These are phyloP conservation scores for Discostella stelligera DNA, from an alignment of 352 stramenopile genomes.

Conservation along the genomic window DNA sequence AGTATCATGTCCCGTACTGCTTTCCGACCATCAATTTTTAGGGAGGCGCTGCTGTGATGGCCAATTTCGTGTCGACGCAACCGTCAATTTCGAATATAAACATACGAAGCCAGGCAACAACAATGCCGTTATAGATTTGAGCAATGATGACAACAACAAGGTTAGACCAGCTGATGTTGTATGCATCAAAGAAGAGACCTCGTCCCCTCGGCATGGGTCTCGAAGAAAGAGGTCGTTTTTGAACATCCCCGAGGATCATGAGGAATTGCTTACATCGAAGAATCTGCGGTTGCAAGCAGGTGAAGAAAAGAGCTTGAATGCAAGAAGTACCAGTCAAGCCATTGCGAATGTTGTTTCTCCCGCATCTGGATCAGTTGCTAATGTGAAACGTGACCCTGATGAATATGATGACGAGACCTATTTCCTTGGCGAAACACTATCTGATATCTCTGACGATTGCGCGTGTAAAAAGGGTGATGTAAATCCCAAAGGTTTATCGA, in stretches of 20 bases:
- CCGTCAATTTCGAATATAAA: neutral
- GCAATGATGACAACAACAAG: too few relatives aligned
- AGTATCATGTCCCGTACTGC: neutral
- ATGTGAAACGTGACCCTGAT: constrained; percentile 2
- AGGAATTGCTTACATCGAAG: neutral
- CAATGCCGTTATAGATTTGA: too few relatives aligned
- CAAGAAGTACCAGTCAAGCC: neutral
- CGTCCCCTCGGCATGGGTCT: constrained; percentile 5
- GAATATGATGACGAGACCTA: neutral
- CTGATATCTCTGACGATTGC: neutral
- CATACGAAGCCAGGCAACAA: neutral
- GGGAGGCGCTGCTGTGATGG: neutral
- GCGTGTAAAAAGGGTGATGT: constrained; percentile 4
- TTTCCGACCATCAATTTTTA: neutral
- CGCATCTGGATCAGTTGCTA: neutral
- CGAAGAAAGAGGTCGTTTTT: constrained; percentile 17
- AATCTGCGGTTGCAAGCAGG: neutral
- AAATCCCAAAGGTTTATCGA: neutral
- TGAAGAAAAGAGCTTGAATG: neutral
- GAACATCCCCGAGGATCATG: constrained; percentile 28
- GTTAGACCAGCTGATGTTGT: too few relatives aligned
- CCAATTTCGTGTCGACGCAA: neutral
- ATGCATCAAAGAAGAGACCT: too few relatives aligned
- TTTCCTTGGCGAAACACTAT: constrained; percentile 9
- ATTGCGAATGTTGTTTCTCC: constrained; percentile 7